A percentile compares a stretch with the other conserved stretches of the same genome.
Evolutionary conservation across 2,329 filamentous ascomycete genomes (phyloP).

Genomic region (Fusarium chuoi): DNA sequence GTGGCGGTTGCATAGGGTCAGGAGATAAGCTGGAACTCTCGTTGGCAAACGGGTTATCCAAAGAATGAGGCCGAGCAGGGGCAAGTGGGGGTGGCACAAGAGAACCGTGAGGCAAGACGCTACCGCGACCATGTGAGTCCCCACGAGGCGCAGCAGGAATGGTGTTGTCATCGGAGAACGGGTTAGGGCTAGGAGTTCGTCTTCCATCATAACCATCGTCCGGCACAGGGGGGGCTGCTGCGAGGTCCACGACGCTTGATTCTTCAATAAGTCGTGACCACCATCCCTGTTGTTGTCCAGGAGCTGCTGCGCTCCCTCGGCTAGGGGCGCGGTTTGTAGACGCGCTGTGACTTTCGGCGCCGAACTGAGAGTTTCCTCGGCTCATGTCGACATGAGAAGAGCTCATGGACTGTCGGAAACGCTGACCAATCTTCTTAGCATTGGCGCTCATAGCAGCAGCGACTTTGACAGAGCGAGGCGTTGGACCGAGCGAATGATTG

Average conservation of each 20-base stretch:
- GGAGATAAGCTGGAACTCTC: slow-evolving; percentile 54
- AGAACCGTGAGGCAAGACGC: slow-evolving; percentile 53
- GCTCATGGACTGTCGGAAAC: slow-evolving; percentile 28
- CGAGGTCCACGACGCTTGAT: slow-evolving; percentile 51
- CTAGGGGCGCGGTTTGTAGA: slow-evolving; percentile 40
- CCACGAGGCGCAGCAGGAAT: slow-evolving; percentile 51
- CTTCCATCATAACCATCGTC: slow-evolving; percentile 29
- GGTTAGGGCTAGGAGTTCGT: slow-evolving; percentile 34
- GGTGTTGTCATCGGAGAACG: slow-evolving; percentile 57
- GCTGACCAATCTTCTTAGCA: slow-evolving; percentile 43
- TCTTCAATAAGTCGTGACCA: slow-evolving; percentile 57
- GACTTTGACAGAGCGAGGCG: slow-evolving; percentile 51
- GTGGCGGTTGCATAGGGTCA: slow-evolving; percentile 44
- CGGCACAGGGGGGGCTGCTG: slow-evolving; percentile 38
- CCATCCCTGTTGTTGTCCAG: slow-evolving; percentile 51
- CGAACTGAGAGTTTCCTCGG: slow-evolving; percentile 64
- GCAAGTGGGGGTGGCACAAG: slow-evolving; percentile 52
- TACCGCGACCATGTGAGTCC: slow-evolving; percentile 53
- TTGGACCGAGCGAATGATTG: slow-evolving; percentile 61
- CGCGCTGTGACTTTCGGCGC: slow-evolving; percentile 51
- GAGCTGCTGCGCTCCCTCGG: slow-evolving; percentile 8
- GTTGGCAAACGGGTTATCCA: slow-evolving; percentile 60
- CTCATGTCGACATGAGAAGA: slow-evolving; percentile 60
- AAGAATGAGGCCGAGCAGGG: slow-evolving; percentile 34
- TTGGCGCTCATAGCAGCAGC: slow-evolving; percentile 46